These are phyloP conservation scores for Nigrospora sphaerica DNA, from an alignment of 2,329 filamentous ascomycete species.

Conservation along the genomic window DNA sequence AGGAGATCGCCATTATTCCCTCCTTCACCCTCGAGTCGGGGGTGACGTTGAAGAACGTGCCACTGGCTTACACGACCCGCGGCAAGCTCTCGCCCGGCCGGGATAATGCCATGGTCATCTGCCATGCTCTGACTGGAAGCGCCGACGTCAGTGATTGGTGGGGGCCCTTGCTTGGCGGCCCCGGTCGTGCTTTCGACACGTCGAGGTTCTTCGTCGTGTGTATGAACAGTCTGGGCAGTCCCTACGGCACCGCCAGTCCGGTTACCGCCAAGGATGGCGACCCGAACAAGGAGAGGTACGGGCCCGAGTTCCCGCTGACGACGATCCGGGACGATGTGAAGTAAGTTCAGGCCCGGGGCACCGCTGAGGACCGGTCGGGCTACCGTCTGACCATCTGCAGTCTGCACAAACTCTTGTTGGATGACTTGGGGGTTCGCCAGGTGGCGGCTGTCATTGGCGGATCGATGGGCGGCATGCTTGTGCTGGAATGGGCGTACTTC, in stretches of 20 bases:
- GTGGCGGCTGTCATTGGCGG: slow-evolving; percentile 75
- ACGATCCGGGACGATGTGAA: slow-evolving; percentile 94
- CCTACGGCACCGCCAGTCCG: slow-evolving; percentile 81
- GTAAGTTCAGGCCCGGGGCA: slow-evolving; percentile 42
- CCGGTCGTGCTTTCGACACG: slow-evolving; percentile 73
- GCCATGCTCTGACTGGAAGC: slow-evolving; percentile 79
- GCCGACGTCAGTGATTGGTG: slow-evolving; percentile 85
- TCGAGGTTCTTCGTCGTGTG: slow-evolving; percentile 81
- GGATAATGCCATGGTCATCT: slow-evolving; percentile 69
- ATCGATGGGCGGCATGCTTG: slow-evolving; percentile 83
- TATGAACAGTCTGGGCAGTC: slow-evolving; percentile 79
- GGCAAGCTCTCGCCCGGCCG: slow-evolving; percentile 51
- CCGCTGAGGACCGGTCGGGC: background rate
- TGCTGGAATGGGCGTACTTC: slow-evolving; percentile 87
- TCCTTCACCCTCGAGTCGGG: slow-evolving; percentile 92
- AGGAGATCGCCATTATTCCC: slow-evolving; percentile 79
- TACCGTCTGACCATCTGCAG: slow-evolving; percentile 30
- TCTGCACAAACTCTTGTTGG: slow-evolving; percentile 71
- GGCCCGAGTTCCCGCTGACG: slow-evolving; percentile 91
- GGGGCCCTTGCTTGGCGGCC: slow-evolving; percentile 73
- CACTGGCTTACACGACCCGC: slow-evolving; percentile 60
- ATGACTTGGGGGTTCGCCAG: slow-evolving; percentile 72
- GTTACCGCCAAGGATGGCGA: slow-evolving; percentile 85
- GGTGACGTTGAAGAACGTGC: slow-evolving; percentile 69
- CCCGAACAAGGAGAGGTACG: slow-evolving; percentile 67